Evolutionary conservation across 2,329 filamentous ascomycete species (phyloP).

Genomic region (Diatrype stigma): DNA sequence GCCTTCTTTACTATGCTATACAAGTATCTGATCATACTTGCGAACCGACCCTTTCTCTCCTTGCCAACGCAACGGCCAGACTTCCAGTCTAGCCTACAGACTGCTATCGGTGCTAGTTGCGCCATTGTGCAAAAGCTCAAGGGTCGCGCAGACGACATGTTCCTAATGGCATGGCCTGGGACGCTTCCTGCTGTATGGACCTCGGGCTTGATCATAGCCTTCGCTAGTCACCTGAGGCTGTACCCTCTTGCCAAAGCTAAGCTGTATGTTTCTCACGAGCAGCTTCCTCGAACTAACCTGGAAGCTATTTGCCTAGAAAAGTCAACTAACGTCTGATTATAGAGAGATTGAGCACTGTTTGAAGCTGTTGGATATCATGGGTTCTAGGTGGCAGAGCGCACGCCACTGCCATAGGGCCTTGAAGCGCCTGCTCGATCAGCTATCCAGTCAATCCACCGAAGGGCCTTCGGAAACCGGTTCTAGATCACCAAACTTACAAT

Average conservation of each 20-base stretch:
- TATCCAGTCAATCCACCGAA: not conserved
- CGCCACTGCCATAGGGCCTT: slow-evolving; percentile 3
- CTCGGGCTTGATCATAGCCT: slow-evolving; percentile 5
- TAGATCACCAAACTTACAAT: not conserved
- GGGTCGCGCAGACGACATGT: not conserved
- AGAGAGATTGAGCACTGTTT: slow-evolving; percentile 1
- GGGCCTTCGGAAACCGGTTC: not conserved
- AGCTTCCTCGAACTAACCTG: no score
- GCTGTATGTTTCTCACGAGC: no score
- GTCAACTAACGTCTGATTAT: not conserved
- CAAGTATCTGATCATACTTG: slow-evolving; percentile 5
- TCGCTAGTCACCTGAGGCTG: slow-evolving; percentile 4
- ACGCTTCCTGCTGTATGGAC: slow-evolving; percentile 8
- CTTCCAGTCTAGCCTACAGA: slow-evolving; percentile 7
- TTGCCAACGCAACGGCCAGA: slow-evolving; percentile 1
- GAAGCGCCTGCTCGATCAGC: not conserved
- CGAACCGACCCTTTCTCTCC: slow-evolving; percentile 9
- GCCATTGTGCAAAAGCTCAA: slow-evolving; percentile 1
- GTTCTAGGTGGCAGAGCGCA: slow-evolving; percentile 4
- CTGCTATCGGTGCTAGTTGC: slow-evolving; percentile 5
- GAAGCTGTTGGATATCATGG: slow-evolving; percentile 2
- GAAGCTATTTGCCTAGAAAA: no score
- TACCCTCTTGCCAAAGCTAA: slow-evolving; percentile 6
- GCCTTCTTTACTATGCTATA: slow-evolving; percentile 5
- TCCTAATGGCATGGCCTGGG: slow-evolving; percentile 2